These are phyloP conservation scores for Galeopsis tetrahit DNA, from an alignment of 257 asterid genomes.

Conservation along the genomic window DNA sequence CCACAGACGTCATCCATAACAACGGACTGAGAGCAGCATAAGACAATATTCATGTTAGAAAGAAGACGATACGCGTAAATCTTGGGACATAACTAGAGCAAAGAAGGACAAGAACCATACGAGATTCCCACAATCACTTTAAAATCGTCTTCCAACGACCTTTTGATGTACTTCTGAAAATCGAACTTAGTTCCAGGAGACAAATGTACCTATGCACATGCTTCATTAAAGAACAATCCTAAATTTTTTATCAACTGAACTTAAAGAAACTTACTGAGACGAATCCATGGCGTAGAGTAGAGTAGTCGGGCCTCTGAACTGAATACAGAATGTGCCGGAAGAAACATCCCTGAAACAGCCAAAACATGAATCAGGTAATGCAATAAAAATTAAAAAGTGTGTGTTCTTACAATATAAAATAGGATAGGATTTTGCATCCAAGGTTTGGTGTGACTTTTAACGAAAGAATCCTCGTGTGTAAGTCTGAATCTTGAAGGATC, in stretches of 20 bases:
- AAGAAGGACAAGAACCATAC: slow-evolving; percentile 41
- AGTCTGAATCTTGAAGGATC: slow-evolving; percentile 90
- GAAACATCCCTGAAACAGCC: slow-evolving; percentile 65
- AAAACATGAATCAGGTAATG: neutral
- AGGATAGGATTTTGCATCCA: slow-evolving; percentile 69
- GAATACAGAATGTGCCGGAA: slow-evolving; percentile 80
- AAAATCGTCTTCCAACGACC: slow-evolving; percentile 96
- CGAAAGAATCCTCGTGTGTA: slow-evolving; percentile 93
- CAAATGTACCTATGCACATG: slow-evolving; percentile 73
- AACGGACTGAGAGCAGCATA: slow-evolving; percentile 55
- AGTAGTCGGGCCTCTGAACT: slow-evolving; percentile 82
- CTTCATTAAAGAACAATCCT: neutral
- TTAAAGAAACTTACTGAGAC: slow-evolving; percentile 64
- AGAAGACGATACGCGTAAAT: neutral
- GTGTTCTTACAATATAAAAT: slow-evolving; percentile 70
- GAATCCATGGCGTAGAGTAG: slow-evolving; percentile 89
- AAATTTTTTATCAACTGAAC: neutral
- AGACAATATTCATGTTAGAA: slow-evolving; percentile 10
- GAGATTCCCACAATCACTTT: slow-evolving; percentile 92
- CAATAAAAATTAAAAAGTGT: neutral
- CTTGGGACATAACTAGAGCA: neutral
- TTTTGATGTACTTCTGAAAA: slow-evolving; percentile 91
- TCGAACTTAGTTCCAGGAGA: slow-evolving; percentile 94
- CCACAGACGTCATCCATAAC: slow-evolving; percentile 73
- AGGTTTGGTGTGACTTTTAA: slow-evolving; percentile 67